phyloP scores from a whole-genome alignment of 148 eudicot genomes.

The Nyssa sinensis region DNA sequence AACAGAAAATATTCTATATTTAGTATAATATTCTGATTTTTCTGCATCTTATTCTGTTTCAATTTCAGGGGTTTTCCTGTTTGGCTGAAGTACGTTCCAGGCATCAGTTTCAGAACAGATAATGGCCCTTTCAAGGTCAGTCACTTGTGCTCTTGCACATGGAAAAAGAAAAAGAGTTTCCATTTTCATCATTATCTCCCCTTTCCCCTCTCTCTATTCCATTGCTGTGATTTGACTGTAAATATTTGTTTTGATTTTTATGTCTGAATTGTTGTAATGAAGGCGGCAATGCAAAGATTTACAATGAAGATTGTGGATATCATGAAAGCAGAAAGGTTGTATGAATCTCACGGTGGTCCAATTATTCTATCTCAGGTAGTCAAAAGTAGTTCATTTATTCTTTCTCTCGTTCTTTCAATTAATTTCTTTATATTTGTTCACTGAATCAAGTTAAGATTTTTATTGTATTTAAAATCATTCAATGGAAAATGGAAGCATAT shows the following conservation, averaged over 20 bases:
- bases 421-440: neutral
- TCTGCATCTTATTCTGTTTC: neutral
- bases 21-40: neutral
- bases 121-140: constrained; percentile 85
- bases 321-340: constrained; percentile 78
- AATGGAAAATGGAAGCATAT: no score
- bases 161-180: no score
- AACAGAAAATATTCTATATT: neutral
- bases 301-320: constrained; percentile 75
- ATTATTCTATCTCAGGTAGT: constrained; percentile 82
- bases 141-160: neutral
- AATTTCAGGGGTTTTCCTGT: constrained; percentile 83
- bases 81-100: constrained; percentile 85
- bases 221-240: neutral
- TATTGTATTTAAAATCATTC: neutral
- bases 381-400: neutral
- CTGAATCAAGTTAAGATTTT: neutral
- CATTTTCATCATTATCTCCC: neutral
- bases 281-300: constrained; percentile 85
- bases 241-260: neutral
- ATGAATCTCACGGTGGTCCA: constrained; percentile 85
- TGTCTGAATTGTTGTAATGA: neutral
- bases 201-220: neutral
- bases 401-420: neutral
- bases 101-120: constrained; percentile 81